These are phyloP conservation scores for Acanthamoeba triangularis DNA, from an alignment of 208 protist species.

Conservation along the genomic window DNA sequence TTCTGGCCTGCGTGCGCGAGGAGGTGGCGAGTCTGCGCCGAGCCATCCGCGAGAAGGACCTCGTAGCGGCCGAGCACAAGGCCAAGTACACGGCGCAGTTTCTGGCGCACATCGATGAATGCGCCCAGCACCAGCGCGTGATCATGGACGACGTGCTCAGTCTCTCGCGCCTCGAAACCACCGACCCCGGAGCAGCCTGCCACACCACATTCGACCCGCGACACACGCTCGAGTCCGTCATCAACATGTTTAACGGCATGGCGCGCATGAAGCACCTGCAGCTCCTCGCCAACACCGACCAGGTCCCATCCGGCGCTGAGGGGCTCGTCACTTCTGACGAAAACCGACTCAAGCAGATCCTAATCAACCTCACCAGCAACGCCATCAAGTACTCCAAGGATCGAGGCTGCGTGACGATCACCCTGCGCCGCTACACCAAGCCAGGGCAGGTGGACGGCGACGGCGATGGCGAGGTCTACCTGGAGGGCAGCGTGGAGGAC, in stretches of 20 bases:
- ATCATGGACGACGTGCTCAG: slow-evolving; percentile 57
- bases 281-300: not conserved
- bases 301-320: not conserved
- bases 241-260: slow-evolving; percentile 16
- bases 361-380: slow-evolving; percentile 24
- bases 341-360: slow-evolving; percentile 34
- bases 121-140: slow-evolving; percentile 30
- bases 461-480: not conserved
- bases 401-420: not conserved
- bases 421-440: not conserved
- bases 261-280: not conserved
- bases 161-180: slow-evolving; percentile 14
- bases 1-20: slow-evolving; percentile 5
- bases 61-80: not conserved
- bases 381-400: slow-evolving; percentile 10
- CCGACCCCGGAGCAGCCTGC: not conserved
- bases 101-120: slow-evolving; percentile 11
- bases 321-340: not conserved
- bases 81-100: not conserved
- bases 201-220: not conserved
- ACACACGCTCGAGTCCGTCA: not conserved
- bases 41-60: not conserved
- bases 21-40: not conserved
- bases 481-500: slow-evolving; percentile 70
- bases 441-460: not conserved